Base-by-base conservation (phyloP, 2,329 filamentous ascomycete species). In the Pyricularia sp. region DNA sequence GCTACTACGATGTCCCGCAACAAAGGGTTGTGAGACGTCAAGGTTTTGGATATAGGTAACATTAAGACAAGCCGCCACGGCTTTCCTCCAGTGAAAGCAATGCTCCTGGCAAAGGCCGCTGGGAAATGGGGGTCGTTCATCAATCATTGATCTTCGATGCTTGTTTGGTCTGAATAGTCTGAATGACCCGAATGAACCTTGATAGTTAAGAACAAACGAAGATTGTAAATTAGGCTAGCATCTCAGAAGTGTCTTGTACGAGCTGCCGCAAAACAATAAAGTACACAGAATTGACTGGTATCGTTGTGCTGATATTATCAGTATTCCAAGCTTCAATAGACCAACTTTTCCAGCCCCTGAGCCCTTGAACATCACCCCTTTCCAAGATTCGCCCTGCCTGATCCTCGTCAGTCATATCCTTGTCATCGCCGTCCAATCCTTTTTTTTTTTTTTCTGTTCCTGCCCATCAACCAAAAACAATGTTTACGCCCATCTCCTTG, bases 401-500 rank as follows among this genome's bases (percentile, higher is more conserved):
- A 5, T n/a, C 19, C 40, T 49, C 40, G 4, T n/a, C 16, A n/a
- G 16, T 49, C 16, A n/a, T 49, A 3, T n/a, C 19, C 19, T 49
- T 49, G 9, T n/a, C 40, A 49, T 49, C 40, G n/a, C 40, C 16
- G 16, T n/a, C 40, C 35, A 16, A 19, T 49, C 2, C n/a, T 8
- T 5, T 2, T 49, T 49, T n/a, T 6, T 19, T 40, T 19, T 44
- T 3, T 19, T 19, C 4, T n/a, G 7, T n/a, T 49, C 4, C 19
- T 49, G 16, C 19, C 60, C 60, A n/a, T 64, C 71, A 85, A 22
- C 84, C 84, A 76, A 86, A 84, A 33, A 86, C 82, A 70, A 86
- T 81, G 62, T 77, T 83, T 24, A 85, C 77, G 2, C 82, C 83
- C 78, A 82, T 82, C 66, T 85, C 82, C 65, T 78, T 74, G 69